Conservation (phyloP, 441 rosid genomes). For the Capsella rubella region DNA sequence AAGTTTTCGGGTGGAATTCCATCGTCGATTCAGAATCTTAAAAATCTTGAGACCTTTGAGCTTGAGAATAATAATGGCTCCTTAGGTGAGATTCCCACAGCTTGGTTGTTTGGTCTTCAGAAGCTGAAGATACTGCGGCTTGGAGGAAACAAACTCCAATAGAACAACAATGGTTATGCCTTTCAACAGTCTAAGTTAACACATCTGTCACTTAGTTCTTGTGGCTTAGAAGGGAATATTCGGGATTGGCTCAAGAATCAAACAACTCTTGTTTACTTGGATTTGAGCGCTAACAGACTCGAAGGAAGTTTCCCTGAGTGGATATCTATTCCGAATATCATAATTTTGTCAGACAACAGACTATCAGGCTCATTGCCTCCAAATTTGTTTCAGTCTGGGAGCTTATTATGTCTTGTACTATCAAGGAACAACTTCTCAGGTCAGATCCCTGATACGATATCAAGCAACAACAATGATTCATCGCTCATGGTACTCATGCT, state of each 20-base stretch:
- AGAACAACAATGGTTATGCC: conserved; percentile 34
- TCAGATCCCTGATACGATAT: conserved; percentile 35
- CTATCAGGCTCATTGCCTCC: conserved; percentile 50
- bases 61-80: conserved; percentile 19
- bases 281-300: conserved; percentile 47
- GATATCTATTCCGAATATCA: conserved; percentile 30
- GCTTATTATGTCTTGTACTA: conserved; percentile 13
- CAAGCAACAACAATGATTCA: background rate
- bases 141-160: conserved; percentile 38
- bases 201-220: conserved; percentile 39
- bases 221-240: conserved; percentile 42
- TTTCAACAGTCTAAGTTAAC: conserved; percentile 27
- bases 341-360: conserved; percentile 43
- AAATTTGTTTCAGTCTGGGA: conserved; percentile 42
- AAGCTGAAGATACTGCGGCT: conserved; percentile 26
- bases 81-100: conserved; percentile 33
- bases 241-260: conserved; percentile 47
- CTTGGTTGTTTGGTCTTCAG: conserved; percentile 35
- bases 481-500: conserved; percentile 12
- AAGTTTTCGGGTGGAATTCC: conserved; percentile 35
- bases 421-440: conserved; percentile 47
- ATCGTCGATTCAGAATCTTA: conserved; percentile 27
- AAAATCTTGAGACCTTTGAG: conserved; percentile 19
- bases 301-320: conserved; percentile 47
- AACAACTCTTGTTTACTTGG: conserved; percentile 40